Percentiles rank a stretch among this genome's conserved stretches.
Evolutionary conservation across 192 early-diverging fungal species (phyloP).

Genomic region (Helicostylum pulchrum): DNA sequence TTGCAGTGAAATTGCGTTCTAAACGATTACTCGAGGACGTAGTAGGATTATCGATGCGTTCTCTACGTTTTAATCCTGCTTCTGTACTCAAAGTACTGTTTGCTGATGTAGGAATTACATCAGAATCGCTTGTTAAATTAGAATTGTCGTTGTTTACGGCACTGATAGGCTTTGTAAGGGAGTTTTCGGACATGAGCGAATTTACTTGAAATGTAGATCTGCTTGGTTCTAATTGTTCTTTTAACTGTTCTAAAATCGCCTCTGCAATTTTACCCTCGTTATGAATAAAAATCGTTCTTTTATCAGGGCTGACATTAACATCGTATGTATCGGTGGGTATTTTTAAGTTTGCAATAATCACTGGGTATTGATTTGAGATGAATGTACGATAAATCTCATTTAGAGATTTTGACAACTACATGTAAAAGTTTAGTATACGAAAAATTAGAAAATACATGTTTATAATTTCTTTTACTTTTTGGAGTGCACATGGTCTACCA

Average conservation of each 20-base stretch:
- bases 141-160: neutral
- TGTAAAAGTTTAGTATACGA: neutral
- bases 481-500: constrained; percentile 81
- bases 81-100: too few relatives aligned
- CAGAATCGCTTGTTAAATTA: neutral
- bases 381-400: constrained; percentile 79
- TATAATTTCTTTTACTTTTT: constrained; percentile 49
- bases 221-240: constrained; percentile 53
- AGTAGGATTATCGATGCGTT: too few relatives aligned
- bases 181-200: neutral
- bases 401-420: constrained; percentile 63
- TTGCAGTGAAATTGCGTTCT: too few relatives aligned
- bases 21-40: too few relatives aligned
- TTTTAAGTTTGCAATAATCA: constrained; percentile 66
- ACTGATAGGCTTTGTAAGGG: neutral
- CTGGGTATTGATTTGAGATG: constrained; percentile 75
- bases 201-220: constrained; percentile 42
- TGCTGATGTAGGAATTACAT: too few relatives aligned
- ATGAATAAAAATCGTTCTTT: constrained; percentile 85
- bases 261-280: constrained; percentile 59
- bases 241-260: constrained; percentile 39
- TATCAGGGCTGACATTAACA: constrained; percentile 95
- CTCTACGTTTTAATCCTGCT: too few relatives aligned
- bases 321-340: constrained; percentile 66
- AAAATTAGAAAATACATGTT: neutral